Evolutionary conservation across 305 asterid species (phyloP).

Genomic region (Solanum hybrid): DNA sequence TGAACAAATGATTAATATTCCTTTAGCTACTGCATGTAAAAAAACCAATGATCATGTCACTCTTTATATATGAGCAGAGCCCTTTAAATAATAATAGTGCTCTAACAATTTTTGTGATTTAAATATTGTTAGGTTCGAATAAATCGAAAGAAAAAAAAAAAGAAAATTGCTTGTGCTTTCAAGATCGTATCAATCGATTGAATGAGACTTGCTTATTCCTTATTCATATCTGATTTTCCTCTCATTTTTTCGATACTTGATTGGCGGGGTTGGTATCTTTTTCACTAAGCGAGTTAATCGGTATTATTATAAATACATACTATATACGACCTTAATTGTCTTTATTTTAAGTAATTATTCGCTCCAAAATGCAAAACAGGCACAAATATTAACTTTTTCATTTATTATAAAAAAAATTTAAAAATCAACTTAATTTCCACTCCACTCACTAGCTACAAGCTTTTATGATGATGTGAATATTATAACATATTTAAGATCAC

Average conservation of each 20-base stretch:
- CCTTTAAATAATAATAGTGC: not conserved
- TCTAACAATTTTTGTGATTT: not conserved
- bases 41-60: slow-evolving; percentile 19
- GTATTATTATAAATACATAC: not conserved
- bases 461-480: not conserved
- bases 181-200: not conserved
- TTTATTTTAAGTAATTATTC: not conserved
- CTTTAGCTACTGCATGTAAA: slow-evolving; percentile 20
- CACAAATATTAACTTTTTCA: not conserved
- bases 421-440: not conserved
- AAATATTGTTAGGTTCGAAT: not conserved
- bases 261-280: not conserved
- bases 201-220: not conserved
- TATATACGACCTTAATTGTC: not conserved
- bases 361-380: not conserved
- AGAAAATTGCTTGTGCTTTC: not conserved
- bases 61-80: slow-evolving; percentile 12
- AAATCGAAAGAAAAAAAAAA: not conserved
- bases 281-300: not conserved
- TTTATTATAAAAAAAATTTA: not conserved
- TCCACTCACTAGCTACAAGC: not conserved
- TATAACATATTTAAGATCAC: not conserved
- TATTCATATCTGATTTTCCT: not conserved
- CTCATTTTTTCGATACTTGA: not conserved
- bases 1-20: slow-evolving; percentile 29